phyloP scores from a whole-genome alignment of 2,329 filamentous ascomycete genomes.

The Rhinocladiella similis region DNA sequence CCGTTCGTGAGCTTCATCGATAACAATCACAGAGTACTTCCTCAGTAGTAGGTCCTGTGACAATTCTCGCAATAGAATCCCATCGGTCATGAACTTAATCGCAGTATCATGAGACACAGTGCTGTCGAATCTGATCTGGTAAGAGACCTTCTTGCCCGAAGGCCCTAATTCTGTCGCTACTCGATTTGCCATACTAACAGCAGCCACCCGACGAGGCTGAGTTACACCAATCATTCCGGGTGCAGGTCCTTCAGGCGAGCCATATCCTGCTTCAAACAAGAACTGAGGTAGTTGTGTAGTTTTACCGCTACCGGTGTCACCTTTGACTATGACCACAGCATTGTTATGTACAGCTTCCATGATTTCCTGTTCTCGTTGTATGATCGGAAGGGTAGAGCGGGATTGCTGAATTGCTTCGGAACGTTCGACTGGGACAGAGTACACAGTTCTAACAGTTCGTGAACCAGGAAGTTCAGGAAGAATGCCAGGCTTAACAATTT shows the following conservation, averaged over 20 bases:
- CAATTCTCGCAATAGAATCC: conserved; percentile 88
- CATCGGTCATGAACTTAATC: conserved; percentile 99
- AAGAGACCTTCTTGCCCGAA: conserved; percentile 75
- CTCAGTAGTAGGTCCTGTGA: conserved; percentile 82
- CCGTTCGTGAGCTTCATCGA: conserved; percentile 95
- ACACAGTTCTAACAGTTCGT: conserved; percentile 62
- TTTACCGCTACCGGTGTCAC: conserved; percentile 94
- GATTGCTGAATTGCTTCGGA: conserved; percentile 73
- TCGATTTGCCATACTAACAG: conserved; percentile 93
- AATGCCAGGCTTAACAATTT: not conserved
- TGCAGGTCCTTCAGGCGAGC: conserved; percentile 72
- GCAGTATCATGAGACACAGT: conserved; percentile 77
- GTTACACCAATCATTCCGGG: conserved; percentile 94
- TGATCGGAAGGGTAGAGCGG: conserved; percentile 79
- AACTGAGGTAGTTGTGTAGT: conserved; percentile 98
- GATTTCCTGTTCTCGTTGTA: conserved; percentile 92
- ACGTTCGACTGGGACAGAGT: conserved; percentile 70
- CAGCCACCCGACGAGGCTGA: conserved; percentile 90
- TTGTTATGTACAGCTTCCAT: conserved; percentile 98
- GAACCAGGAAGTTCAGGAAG: not conserved
- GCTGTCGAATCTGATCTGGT: conserved; percentile 94
- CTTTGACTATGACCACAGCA: conserved; percentile 85
- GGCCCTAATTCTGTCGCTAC: conserved; percentile 82
- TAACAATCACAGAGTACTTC: conserved; percentile 91
- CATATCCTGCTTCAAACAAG: conserved; percentile 90